Conservation (phyloP, 2,329 filamentous ascomycete genomes). For the Sarocladiaceae sp. region DNA sequence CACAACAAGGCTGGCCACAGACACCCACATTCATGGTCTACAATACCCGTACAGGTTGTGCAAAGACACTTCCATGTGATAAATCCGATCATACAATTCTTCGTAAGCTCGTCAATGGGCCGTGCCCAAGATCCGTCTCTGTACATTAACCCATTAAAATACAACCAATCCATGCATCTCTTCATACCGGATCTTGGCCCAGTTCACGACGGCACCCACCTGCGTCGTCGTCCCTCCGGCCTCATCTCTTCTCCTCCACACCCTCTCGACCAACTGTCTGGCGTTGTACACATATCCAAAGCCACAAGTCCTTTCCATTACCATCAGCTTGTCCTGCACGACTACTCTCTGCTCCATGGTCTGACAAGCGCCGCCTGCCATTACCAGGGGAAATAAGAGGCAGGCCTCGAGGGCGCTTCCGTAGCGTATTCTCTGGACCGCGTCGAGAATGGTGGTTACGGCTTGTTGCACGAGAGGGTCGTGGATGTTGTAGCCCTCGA, state of each 20-base stretch:
- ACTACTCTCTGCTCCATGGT: conserved; percentile 31
- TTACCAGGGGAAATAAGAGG: conserved; percentile 36
- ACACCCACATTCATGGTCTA: too few species aligned
- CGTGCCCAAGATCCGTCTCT: too few species aligned
- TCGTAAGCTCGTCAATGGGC: too few species aligned
- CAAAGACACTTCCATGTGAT: too few species aligned
- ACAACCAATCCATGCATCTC: conserved; percentile 31
- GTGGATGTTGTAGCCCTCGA: conserved; percentile 36
- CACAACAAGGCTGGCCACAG: too few species aligned
- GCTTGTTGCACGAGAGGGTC: conserved; percentile 24
- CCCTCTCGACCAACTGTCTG: conserved; percentile 32
- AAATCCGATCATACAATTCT: too few species aligned
- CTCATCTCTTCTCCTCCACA: conserved; percentile 30
- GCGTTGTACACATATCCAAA: conserved; percentile 38
- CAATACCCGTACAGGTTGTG: too few species aligned
- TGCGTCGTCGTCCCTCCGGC: conserved; percentile 22
- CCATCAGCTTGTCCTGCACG: conserved; percentile 34
- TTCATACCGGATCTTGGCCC: conserved; percentile 29
- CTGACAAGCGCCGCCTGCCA: conserved; percentile 34
- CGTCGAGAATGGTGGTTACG: conserved; percentile 29
- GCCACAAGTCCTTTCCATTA: conserved; percentile 39
- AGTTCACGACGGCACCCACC: conserved; percentile 25
- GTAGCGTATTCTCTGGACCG: conserved; percentile 34
- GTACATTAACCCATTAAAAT: conserved; percentile 20
- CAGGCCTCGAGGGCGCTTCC: conserved; percentile 36